Evolutionary conservation across 306 rosid species (phyloP).

Genomic region (Abrus pulchellus): DNA sequence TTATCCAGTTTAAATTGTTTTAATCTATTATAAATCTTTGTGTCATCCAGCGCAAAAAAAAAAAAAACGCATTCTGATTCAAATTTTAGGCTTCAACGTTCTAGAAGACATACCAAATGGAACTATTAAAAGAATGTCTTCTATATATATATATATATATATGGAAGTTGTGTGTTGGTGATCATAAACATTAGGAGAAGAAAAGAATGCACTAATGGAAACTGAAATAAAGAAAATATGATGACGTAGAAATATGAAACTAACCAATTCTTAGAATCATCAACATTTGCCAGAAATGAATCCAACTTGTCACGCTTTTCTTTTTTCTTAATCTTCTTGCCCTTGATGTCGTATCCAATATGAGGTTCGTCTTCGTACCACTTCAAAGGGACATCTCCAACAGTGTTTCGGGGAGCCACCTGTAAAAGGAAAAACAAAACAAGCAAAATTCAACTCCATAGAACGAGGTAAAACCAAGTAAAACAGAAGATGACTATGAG

Average conservation of each 20-base stretch:
- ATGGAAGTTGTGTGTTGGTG: neutral
- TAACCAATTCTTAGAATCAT: slow-evolving; percentile 88
- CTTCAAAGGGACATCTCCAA: slow-evolving; percentile 87
- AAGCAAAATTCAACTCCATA: neutral
- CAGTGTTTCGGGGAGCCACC: slow-evolving; percentile 89
- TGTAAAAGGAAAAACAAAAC: slow-evolving; percentile 41
- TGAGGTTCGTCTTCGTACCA: slow-evolving; percentile 92
- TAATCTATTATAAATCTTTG: neutral
- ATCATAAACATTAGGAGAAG: neutral
- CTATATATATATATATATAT: too few relatives aligned
- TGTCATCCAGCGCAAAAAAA: neutral
- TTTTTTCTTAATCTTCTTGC: slow-evolving; percentile 84
- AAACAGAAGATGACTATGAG: neutral
- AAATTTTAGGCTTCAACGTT: slow-evolving; percentile 1
- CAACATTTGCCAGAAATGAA: slow-evolving; percentile 80
- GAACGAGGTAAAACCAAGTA: slow-evolving; percentile 2
- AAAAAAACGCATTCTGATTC: neutral
- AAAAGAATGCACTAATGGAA: slow-evolving; percentile 9
- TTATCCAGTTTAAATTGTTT: neutral
- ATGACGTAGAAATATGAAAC: slow-evolving; percentile 29
- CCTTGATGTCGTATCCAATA: slow-evolving; percentile 87
- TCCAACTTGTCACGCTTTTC: slow-evolving; percentile 79
- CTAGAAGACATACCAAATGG: neutral
- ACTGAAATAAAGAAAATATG: slow-evolving; percentile 15
- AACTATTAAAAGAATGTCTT: neutral